Evolutionary conservation across 345 rosid genomes (phyloP).

Genomic region (Citrus maxima): DNA sequence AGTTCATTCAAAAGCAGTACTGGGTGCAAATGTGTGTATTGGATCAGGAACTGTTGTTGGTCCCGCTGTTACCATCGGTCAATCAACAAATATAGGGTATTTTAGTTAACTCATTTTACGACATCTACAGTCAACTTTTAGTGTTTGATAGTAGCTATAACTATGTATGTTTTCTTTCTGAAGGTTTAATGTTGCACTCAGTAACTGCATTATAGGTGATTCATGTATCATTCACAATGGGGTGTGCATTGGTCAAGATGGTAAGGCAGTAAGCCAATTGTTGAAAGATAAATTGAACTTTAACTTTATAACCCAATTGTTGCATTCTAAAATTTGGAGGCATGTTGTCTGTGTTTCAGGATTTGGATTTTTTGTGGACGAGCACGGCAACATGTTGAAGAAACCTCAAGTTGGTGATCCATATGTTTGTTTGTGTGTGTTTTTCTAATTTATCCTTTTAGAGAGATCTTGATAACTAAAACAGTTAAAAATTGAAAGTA

Average conservation of each 20-base stretch:
- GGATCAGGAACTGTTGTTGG: conserved; percentile 77
- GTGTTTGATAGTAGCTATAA: neutral
- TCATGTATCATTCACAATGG: conserved; percentile 73
- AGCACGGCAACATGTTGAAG: conserved; percentile 64
- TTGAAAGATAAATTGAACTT: neutral
- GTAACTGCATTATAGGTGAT: conserved; percentile 66
- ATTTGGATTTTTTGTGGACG: conserved; percentile 80
- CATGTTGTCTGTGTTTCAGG: conserved; percentile 38
- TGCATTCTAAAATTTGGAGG: neutral
- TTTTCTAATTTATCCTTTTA: neutral
- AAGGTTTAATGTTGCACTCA: conserved; percentile 66
- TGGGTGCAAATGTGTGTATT: conserved; percentile 54
- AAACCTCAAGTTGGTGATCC: conserved; percentile 68
- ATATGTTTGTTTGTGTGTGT: neutral
- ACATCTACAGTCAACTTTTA: neutral
- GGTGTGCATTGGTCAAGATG: conserved; percentile 89
- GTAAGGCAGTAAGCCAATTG: conserved; percentile 40
- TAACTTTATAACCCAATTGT: neutral
- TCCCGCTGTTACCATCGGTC: conserved; percentile 53
- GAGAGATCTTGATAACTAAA: neutral
- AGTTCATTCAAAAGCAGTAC: conserved; percentile 47
- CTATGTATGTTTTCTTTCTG: neutral
- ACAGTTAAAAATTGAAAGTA: neutral
- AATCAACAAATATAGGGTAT: conserved; percentile 60
- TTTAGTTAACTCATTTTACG: neutral